Percentiles rank a stretch among this genome's conserved stretches.
These are phyloP conservation scores for Rhizophagus clarus DNA, from an alignment of 192 early-diverging fungal species.

Conservation along the genomic window DNA sequence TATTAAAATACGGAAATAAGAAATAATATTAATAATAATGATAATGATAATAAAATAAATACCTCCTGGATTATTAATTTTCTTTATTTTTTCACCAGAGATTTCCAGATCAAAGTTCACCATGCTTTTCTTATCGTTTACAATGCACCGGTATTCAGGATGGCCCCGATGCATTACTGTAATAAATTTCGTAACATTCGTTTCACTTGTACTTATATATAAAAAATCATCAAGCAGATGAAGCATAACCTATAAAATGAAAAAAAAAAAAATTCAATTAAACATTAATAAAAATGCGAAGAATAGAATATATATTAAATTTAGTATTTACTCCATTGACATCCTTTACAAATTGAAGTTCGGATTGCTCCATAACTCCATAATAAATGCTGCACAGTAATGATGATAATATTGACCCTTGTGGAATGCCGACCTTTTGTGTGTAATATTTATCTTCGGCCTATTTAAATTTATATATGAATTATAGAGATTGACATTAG, in stretches of 20 bases:
- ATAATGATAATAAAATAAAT: neutral
- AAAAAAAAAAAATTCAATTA: too few species aligned
- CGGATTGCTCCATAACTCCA: neutral
- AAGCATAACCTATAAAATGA: neutral
- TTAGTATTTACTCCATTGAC: neutral
- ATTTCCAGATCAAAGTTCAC: conserved; percentile 9
- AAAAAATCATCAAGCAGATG: conserved; percentile 12
- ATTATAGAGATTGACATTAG: neutral
- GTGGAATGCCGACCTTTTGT: conserved; percentile 12
- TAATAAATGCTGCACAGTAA: conserved; percentile 15
- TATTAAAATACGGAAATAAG: neutral
- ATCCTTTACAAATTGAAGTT: neutral
- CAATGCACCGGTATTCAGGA: conserved; percentile 8
- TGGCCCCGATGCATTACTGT: conserved; percentile 4
- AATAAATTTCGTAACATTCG: conserved; percentile 9
- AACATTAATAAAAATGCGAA: too few species aligned
- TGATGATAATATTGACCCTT: conserved; percentile 14
- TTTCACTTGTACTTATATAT: conserved; percentile 1
- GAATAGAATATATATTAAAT: neutral
- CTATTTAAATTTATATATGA: neutral
- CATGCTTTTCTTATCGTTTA: conserved; percentile 8
- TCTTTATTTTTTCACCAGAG: neutral
- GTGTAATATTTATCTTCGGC: neutral
- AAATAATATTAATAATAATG: neutral
- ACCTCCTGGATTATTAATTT: neutral